phyloP scores from a whole-genome alignment of 345 rosid genomes.

The Noccaea caerulescens region DNA sequence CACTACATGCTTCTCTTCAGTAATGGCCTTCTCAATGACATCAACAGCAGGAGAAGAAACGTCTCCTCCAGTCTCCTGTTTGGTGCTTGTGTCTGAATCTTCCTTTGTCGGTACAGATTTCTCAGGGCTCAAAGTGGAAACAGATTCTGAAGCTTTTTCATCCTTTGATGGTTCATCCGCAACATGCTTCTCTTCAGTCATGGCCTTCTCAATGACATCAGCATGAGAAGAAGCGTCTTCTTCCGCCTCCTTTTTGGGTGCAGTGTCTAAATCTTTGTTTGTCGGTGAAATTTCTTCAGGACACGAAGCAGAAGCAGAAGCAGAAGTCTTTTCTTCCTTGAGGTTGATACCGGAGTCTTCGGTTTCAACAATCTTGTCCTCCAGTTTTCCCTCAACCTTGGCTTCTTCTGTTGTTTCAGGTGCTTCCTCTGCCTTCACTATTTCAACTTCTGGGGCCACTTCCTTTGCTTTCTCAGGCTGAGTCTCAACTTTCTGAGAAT shows the following conservation, averaged over 20 bases:
- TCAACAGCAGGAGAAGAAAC: conserved; percentile 13
- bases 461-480: conserved; percentile 29
- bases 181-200: conserved; percentile 33
- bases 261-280: conserved; percentile 28
- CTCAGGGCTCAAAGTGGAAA: conserved; percentile 11
- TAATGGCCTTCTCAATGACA: conserved; percentile 31
- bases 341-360: conserved; percentile 24
- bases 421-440: conserved; percentile 31
- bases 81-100: conserved; percentile 1
- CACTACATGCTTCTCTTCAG: conserved; percentile 34
- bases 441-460: conserved; percentile 27
- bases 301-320: not conserved
- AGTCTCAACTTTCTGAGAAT: conserved; percentile 25
- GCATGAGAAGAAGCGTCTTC: conserved; percentile 9
- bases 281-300: conserved; percentile 5
- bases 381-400: conserved; percentile 30
- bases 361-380: conserved; percentile 18
- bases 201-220: conserved; percentile 33
- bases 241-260: conserved; percentile 23
- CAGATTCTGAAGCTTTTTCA: conserved; percentile 28
- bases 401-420: conserved; percentile 25
- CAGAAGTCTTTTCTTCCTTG: conserved; percentile 20
- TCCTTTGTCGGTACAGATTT: conserved; percentile 11
- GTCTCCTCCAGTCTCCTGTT: conserved; percentile 11
- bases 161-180: conserved; percentile 38